phyloP scores from a whole-genome alignment of 2,329 filamentous ascomycete genomes.

The Botrytis sinoallii region DNA sequence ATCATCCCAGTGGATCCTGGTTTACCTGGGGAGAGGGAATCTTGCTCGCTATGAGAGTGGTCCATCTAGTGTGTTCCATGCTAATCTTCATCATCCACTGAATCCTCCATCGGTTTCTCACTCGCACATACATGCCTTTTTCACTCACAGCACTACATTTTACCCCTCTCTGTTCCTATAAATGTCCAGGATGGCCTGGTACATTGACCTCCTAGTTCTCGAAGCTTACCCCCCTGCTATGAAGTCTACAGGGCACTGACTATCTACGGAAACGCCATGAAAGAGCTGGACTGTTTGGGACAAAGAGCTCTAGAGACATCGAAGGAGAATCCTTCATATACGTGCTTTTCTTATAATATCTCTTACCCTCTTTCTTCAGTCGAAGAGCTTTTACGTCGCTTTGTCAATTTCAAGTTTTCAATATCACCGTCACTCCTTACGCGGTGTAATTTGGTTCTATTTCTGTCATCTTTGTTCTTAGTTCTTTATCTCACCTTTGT shows the following conservation, averaged over 20 bases:
- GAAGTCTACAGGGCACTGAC: constrained; percentile 10
- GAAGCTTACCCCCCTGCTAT: constrained; percentile 3
- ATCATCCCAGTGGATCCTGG: constrained; percentile 9
- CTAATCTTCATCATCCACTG: not conserved
- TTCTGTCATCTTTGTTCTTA: not conserved
- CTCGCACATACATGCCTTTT: not conserved
- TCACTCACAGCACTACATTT: not conserved
- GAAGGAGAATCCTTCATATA: not conserved
- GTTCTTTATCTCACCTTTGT: not conserved
- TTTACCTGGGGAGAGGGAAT: not conserved
- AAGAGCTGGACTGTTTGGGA: constrained; percentile 4
- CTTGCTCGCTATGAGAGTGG: not conserved
- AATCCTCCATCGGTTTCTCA: constrained; percentile 2
- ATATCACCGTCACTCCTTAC: constrained; percentile 38
- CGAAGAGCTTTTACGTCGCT: constrained; percentile 8
- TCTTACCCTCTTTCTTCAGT: constrained; percentile 3
- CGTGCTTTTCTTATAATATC: constrained; percentile 13
- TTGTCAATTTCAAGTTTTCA: not conserved
- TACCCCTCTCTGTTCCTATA: constrained; percentile 1
- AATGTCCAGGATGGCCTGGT: not conserved
- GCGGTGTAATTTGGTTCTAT: constrained; percentile 26
- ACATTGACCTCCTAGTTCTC: not conserved
- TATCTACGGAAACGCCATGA: not conserved
- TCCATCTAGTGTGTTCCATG: constrained; percentile 1
- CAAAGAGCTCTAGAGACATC: not conserved